These are phyloP conservation scores for Eucalyptus cloeziana DNA, from an alignment of 345 rosid species.

Conservation along the genomic window DNA sequence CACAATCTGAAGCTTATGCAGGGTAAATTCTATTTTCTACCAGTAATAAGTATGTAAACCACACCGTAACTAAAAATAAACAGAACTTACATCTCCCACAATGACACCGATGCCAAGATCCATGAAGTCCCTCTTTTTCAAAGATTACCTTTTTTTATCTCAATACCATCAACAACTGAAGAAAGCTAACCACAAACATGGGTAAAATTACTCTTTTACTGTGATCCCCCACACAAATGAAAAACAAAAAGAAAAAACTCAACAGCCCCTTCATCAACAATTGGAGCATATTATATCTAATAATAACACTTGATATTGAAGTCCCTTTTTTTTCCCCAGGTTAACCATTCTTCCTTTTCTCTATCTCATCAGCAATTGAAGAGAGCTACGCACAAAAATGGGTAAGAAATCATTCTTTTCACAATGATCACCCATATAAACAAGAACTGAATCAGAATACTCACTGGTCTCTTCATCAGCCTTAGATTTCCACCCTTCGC, in stretches of 20 bases:
- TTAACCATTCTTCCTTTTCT: not conserved
- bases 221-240: not conserved
- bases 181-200: not conserved
- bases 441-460: not conserved
- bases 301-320: not conserved
- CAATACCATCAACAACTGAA: not conserved
- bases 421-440: not conserved
- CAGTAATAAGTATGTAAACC: not conserved
- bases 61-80: not conserved
- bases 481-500: conserved; percentile 78
- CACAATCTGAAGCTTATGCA: not conserved
- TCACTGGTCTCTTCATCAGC: conserved; percentile 81
- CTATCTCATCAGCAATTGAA: not conserved
- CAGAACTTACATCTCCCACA: not conserved
- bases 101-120: not conserved
- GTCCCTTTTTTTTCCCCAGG: not conserved
- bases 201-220: not conserved
- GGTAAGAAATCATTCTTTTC: not conserved
- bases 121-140: not conserved
- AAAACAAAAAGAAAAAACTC: not conserved
- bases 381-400: not conserved
- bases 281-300: not conserved
- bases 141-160: not conserved
- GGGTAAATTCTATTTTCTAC: not conserved
- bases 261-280: not conserved